Base-by-base conservation (phyloP, 129 eudicot species). In the Centaurea solstitialis region DNA sequence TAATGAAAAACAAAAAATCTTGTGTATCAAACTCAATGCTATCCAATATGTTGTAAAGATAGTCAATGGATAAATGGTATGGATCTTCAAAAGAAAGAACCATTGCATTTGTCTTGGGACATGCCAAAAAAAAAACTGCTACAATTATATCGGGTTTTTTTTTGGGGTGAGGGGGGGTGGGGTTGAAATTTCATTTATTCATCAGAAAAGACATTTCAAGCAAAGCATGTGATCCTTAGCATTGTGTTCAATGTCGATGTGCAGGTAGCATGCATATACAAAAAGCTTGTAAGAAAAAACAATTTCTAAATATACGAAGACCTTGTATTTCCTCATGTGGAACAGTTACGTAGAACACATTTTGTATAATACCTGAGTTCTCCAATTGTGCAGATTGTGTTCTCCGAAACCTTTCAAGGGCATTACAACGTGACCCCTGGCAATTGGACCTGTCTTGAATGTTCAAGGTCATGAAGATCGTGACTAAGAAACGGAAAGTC, bases 341-440 rank as follows among this genome's bases (percentile, higher is more conserved):
- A 39, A 57, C 26, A 61, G 22, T 72, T 23, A 80, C 78, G 72
- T 13, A 59, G 10, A 13, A 33, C 26, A 39, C 1, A 7, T 57
- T 68, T 13, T 35, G 59, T 74, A 68, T 30, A 83, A 77, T 77
- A 95, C 99, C 99, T 95, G 99, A 74, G 86, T 90, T 89, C 93
- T 88, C 99, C 99, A 95, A 83, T 95, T 95, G 85, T 92, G 99
- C 67, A 95, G 81, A 81, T 95, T 95, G 85, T 95, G 99, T 81
- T 95, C 99, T 70, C 99, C 99, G 67, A 90, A 95, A 28, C 99
- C 99, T 87, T 95, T 95, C 79, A 95, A 87, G 78, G 99, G 99
- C 99, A 95, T 95, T 76, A 95, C 97, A 84, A 95, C 97, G 99
- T 86, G 76, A 95, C 99, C 77, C 97, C 87, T 21, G 99, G 99